These are phyloP conservation scores for Perkinsus olseni DNA, from an alignment of 169 alveolate species.

Conservation along the genomic window DNA sequence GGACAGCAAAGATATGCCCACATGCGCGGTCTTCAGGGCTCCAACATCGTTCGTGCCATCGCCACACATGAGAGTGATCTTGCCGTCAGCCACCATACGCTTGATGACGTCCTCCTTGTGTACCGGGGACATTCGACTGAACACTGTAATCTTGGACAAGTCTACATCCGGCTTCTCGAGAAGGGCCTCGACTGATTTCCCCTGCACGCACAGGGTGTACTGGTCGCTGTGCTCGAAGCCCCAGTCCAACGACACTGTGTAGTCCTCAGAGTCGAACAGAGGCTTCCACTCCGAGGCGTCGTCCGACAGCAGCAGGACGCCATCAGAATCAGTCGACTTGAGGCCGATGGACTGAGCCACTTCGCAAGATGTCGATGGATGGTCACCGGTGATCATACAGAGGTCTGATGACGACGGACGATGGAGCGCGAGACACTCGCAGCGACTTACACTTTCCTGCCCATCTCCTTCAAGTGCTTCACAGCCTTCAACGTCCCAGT, in stretches of 20 bases:
- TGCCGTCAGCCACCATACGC: constrained; percentile 57
- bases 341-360: constrained; percentile 76
- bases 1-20: constrained; percentile 87
- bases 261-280: not conserved
- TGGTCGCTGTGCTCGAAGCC: not conserved
- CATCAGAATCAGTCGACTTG: constrained; percentile 12
- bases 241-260: not conserved
- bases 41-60: constrained; percentile 99
- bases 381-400: constrained; percentile 95
- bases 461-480: not conserved
- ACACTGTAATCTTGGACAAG: constrained; percentile 55
- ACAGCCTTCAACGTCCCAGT: not conserved
- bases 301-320: not conserved
- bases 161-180: not conserved
- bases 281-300: not conserved
- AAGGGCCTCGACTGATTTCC: not conserved
- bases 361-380: constrained; percentile 90
- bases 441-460: not conserved
- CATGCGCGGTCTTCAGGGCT: constrained; percentile 91
- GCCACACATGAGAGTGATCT: constrained; percentile 89
- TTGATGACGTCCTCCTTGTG: constrained; percentile 75
- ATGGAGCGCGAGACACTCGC: not conserved
- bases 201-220: not conserved
- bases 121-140: constrained; percentile 92
- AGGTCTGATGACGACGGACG: not conserved